Conservation (phyloP, 2,329 filamentous ascomycete species). For the Neonectria hederae region DNA sequence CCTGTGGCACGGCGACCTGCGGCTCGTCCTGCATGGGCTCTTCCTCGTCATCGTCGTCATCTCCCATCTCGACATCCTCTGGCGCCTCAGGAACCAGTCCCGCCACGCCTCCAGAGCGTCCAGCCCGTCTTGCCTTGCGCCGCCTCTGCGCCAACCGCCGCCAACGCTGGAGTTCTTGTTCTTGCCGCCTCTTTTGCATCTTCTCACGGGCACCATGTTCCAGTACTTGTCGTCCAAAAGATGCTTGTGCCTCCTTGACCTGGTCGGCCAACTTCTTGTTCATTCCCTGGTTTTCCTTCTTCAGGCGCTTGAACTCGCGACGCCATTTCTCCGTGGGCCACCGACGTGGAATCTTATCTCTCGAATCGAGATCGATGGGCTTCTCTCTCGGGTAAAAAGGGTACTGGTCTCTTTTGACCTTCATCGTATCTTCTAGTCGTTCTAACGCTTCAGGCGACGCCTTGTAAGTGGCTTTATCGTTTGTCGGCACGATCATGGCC, state of each 20-base stretch:
- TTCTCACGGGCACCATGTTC: background rate
- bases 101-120: background rate
- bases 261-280: background rate
- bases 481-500: conserved; percentile 25
- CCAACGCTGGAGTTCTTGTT: conserved; percentile 6
- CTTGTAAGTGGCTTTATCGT: background rate
- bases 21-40: background rate
- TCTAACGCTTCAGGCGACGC: background rate
- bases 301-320: background rate
- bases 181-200: conserved; percentile 9
- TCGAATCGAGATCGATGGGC: conserved; percentile 18
- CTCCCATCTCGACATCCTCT: conserved; percentile 2
- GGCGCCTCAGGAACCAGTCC: background rate
- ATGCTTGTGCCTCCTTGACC: background rate
- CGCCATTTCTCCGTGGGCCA: background rate
- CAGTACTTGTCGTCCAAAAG: background rate
- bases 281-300: background rate
- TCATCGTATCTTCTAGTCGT: conserved; percentile 23
- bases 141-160: conserved; percentile 1
- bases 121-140: conserved; percentile 1
- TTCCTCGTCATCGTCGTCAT: background rate
- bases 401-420: conserved; percentile 22
- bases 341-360: background rate
- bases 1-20: background rate
- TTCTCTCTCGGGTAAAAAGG: conserved; percentile 7